These are phyloP conservation scores for Marsdenia floribunda DNA, from an alignment of 257 asterid genomes.

Conservation along the genomic window DNA sequence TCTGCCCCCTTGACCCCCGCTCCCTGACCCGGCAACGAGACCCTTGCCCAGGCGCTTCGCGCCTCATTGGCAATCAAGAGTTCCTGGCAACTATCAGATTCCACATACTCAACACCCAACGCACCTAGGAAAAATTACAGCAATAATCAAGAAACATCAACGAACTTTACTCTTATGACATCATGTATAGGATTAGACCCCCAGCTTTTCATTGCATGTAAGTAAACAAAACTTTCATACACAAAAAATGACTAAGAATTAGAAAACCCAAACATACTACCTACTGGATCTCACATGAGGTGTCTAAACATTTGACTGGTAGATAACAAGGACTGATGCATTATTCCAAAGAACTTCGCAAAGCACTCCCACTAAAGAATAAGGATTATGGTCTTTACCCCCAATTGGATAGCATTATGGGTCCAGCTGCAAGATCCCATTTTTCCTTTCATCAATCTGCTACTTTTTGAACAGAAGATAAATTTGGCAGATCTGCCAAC, in stretches of 20 bases:
- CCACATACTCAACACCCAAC: too few species aligned
- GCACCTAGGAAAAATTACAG: conserved; percentile 33
- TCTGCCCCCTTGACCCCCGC: too few species aligned
- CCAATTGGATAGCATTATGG: background rate
- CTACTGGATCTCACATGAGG: background rate
- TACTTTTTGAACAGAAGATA: background rate
- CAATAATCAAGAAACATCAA: background rate
- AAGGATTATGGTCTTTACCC: background rate
- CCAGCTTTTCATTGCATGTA: background rate
- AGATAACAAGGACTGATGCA: background rate
- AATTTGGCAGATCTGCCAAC: background rate
- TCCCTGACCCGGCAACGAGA: too few species aligned
- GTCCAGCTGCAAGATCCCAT: background rate
- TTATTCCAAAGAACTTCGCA: background rate
- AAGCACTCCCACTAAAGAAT: background rate
- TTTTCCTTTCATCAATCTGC: background rate
- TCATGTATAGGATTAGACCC: background rate
- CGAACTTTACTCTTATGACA: background rate
- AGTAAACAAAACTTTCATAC: background rate
- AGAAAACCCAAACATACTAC: background rate
- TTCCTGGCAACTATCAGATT: too few species aligned
- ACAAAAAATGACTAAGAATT: background rate
- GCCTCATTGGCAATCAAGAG: too few species aligned
- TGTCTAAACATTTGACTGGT: background rate
- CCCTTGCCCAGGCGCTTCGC: too few species aligned